Percentiles rank a stretch among this genome's conserved stretches.
Evolutionary conservation across 768 basidiomycete genomes (phyloP).

Genomic region (Phlebiopsis flavidoalba): DNA sequence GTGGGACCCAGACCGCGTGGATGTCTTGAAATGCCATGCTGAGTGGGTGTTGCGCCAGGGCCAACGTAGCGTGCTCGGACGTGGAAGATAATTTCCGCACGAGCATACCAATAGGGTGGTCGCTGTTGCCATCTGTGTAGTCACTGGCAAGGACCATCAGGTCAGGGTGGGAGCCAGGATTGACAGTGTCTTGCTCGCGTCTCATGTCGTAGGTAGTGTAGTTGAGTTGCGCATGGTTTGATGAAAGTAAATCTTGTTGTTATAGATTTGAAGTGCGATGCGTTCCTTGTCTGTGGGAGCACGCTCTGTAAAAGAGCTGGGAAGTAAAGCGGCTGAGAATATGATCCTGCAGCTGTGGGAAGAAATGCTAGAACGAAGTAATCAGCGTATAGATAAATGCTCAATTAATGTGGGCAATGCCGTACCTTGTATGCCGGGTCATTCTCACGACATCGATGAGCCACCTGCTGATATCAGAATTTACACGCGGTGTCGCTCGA

Average conservation of each 20-base stretch:
- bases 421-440: conserved; percentile 17
- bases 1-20: neutral
- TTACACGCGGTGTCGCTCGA: neutral
- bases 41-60: neutral
- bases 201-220: conserved; percentile 19
- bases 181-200: conserved; percentile 15
- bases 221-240: conserved; percentile 14
- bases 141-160: conserved; percentile 12
- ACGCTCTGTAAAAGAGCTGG: conserved; percentile 21
- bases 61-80: neutral
- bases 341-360: conserved; percentile 25
- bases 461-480: neutral
- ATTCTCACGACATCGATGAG: neutral
- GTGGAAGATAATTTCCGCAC: neutral
- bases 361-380: conserved; percentile 23
- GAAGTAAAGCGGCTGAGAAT: conserved; percentile 20
- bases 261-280: conserved; percentile 3
- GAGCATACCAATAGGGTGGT: neutral
- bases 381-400: neutral
- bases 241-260: conserved; percentile 18
- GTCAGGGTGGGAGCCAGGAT: conserved; percentile 6
- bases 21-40: neutral
- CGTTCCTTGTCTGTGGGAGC: conserved; percentile 19
- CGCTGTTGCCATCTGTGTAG: neutral
- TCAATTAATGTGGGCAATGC: too few relatives aligned